These are phyloP conservation scores for Phytophthora vignae DNA, from an alignment of 352 stramenopile species.

Conservation along the genomic window DNA sequence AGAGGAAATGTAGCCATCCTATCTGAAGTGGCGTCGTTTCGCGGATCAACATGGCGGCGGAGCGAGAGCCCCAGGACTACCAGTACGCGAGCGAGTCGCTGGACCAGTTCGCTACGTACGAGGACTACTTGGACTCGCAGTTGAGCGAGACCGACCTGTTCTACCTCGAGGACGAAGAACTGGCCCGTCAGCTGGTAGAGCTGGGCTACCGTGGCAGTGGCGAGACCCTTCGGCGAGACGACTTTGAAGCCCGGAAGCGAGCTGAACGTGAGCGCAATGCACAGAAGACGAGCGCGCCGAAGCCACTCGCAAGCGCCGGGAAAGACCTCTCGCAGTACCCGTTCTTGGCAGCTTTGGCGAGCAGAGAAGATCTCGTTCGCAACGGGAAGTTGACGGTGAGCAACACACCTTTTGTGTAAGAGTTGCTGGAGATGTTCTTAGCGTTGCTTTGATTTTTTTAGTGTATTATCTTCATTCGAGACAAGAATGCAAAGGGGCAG, in stretches of 20 bases:
- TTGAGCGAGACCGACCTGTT: slow-evolving; percentile 93
- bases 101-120: slow-evolving; percentile 93
- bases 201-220: slow-evolving; percentile 94
- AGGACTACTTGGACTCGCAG: slow-evolving; percentile 96
- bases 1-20: slow-evolving; percentile 8
- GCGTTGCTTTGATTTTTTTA: slow-evolving; percentile 18
- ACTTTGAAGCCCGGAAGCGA: slow-evolving; percentile 93
- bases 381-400: slow-evolving; percentile 93
- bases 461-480: slow-evolving; percentile 95
- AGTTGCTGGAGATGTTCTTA: not conserved
- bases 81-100: slow-evolving; percentile 85
- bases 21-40: slow-evolving; percentile 33
- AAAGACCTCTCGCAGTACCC: slow-evolving; percentile 90
- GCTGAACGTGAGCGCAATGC: slow-evolving; percentile 88
- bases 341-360: slow-evolving; percentile 90
- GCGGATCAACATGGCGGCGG: slow-evolving; percentile 47
- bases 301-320: slow-evolving; percentile 86
- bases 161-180: slow-evolving; percentile 94
- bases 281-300: slow-evolving; percentile 91
- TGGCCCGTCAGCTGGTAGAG: slow-evolving; percentile 94
- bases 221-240: slow-evolving; percentile 91
- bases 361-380: slow-evolving; percentile 93
- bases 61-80: slow-evolving; percentile 68
- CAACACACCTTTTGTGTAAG: no score
- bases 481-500: slow-evolving; percentile 93